phyloP scores from a whole-genome alignment of 2,329 filamentous ascomycete genomes.

The Mollisiaceae sp. region DNA sequence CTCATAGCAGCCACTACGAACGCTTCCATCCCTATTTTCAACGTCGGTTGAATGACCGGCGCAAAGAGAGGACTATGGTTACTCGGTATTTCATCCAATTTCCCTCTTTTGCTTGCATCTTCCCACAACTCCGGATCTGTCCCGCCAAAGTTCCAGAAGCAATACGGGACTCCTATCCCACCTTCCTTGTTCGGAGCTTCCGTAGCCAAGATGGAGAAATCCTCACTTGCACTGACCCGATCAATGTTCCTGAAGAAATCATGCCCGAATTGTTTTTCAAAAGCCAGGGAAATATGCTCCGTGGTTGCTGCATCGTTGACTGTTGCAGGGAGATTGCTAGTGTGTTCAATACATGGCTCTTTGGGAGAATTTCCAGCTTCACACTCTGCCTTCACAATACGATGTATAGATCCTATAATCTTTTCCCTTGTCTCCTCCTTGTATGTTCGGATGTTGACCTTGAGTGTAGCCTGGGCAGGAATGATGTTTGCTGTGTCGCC shows the following conservation, averaged over 20 bases:
- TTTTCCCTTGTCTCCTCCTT: conserved; percentile 40
- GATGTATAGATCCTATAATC: neutral
- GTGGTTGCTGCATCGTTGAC: neutral
- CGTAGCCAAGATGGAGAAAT: neutral
- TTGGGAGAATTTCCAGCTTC: neutral
- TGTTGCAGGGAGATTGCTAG: neutral
- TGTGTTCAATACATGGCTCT: neutral
- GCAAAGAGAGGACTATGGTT: neutral
- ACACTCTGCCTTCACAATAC: neutral
- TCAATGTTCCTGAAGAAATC: neutral
- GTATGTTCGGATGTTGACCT: conserved; percentile 48
- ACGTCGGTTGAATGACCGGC: neutral
- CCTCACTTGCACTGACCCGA: neutral
- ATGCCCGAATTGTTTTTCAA: neutral
- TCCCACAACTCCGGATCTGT: neutral
- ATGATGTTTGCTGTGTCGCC: conserved; percentile 52
- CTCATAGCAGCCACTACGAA: neutral
- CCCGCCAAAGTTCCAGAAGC: neutral
- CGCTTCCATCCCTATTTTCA: neutral
- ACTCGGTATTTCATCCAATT: neutral
- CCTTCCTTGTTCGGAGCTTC: neutral
- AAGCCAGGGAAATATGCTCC: neutral
- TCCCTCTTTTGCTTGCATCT: neutral
- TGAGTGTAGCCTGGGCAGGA: conserved; percentile 45
- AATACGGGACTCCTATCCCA: neutral